Evolutionary conservation across 129 eudicot species (phyloP), one percentile per base, ranked within the genome.

Genomic region (Lactuca saligna): DNA sequence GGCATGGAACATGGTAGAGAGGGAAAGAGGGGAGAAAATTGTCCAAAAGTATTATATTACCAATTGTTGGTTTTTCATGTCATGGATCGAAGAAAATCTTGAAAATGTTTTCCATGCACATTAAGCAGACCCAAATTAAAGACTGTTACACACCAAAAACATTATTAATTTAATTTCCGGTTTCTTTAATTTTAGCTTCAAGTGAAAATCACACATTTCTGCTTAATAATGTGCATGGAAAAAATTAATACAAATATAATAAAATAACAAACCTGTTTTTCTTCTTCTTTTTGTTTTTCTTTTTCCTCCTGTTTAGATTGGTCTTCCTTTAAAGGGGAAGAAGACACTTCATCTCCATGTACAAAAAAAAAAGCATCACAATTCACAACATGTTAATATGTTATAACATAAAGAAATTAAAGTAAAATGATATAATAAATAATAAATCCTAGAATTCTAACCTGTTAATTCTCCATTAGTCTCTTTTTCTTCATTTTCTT

Each of bases 61-160:
- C 80, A 66, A 70, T 31, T 78, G 70, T 77, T 57, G 57, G 33
- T 77, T 72, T 73, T 59, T 67, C 80, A 61, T 57, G 14, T 64
- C 50, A 42, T 46, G 72, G 66, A 66, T 33, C 49, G 61, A 73
- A 79, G 81, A 79, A 76, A 85, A 79, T 82, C 90, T 82, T 75
- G 82, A 76, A 75, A 69, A 46, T 74, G 69, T 76, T 80, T 75
- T 79, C 83, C 82, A 77, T 42, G 62, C 69, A 76, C 75, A 74
- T 53, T 54, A 80, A 76, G 91, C 87, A 79, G 80, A 85, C 65
- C 79, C 80, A 77, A 73, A 58, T 65, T 44, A 72, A 61, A 12
- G 67, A 64, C 86, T 85, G 90, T 78, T 73, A 65, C 81, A 84
- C 61, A 54, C 49, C 38, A 68, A 68, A 74, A 57, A 66, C 29